A percentile compares a stretch with the other conserved stretches of the same genome.
These are phyloP conservation scores for Forsythia viridissima DNA, from an alignment of 257 asterid genomes.

Conservation along the genomic window DNA sequence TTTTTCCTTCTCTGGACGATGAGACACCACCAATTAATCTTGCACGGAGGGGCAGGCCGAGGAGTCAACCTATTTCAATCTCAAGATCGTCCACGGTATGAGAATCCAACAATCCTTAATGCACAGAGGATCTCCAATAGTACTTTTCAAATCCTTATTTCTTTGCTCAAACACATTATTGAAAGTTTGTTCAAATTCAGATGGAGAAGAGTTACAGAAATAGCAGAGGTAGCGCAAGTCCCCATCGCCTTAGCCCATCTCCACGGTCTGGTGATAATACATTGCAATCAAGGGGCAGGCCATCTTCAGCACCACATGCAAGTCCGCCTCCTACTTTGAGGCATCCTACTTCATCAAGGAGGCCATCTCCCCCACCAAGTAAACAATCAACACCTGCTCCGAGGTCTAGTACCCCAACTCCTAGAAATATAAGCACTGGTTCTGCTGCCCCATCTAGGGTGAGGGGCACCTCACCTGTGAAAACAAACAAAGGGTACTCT, in stretches of 20 bases:
- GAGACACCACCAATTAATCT: slow-evolving; percentile 52
- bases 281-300: slow-evolving; percentile 66
- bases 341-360: slow-evolving; percentile 62
- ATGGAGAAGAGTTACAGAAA: slow-evolving; percentile 73
- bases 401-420: slow-evolving; percentile 66
- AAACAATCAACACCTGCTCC: slow-evolving; percentile 59
- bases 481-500: slow-evolving; percentile 71
- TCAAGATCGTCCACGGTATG: slow-evolving; percentile 79
- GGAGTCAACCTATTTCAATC: slow-evolving; percentile 84
- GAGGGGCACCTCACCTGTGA: slow-evolving; percentile 80
- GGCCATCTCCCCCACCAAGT: slow-evolving; percentile 71
- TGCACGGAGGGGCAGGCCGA: slow-evolving; percentile 81
- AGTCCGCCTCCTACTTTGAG: slow-evolving; percentile 73
- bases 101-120: slow-evolving; percentile 3
- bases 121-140: not conserved
- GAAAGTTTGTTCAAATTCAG: slow-evolving; percentile 42
- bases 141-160: slow-evolving; percentile 1
- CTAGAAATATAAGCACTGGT: slow-evolving; percentile 79
- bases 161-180: slow-evolving; percentile 13
- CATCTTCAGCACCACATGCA: slow-evolving; percentile 61
- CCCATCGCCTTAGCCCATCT: slow-evolving; percentile 82
- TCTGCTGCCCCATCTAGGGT: slow-evolving; percentile 59
- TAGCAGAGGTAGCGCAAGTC: slow-evolving; percentile 87
- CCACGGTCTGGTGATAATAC: slow-evolving; percentile 58
- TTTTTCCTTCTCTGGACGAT: slow-evolving; percentile 87